These are phyloP conservation scores for Chiua sp. DNA, from an alignment of 1,284 basidiomycete genomes.

Conservation along the genomic window DNA sequence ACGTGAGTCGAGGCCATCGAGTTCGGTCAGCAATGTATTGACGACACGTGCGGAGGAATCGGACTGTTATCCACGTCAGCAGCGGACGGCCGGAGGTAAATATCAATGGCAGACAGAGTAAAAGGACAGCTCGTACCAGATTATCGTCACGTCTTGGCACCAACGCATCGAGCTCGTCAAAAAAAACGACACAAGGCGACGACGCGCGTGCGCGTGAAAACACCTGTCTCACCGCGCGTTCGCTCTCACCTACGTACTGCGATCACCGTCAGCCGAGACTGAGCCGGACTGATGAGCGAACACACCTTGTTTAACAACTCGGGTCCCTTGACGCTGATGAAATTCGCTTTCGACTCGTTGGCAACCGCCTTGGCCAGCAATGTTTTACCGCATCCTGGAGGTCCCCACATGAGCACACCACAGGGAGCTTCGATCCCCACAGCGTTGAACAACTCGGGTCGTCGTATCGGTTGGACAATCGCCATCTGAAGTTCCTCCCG, in stretches of 20 bases:
- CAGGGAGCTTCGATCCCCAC: constrained; percentile 90
- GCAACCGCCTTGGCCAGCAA: constrained; percentile 96
- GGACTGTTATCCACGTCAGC: constrained; percentile 56
- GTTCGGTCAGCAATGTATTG: constrained; percentile 8
- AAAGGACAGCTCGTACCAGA: constrained; percentile 57
- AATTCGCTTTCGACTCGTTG: constrained; percentile 93
- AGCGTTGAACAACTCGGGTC: constrained; percentile 87
- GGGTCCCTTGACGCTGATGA: constrained; percentile 97
- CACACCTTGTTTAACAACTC: constrained; percentile 93
- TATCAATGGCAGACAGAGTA: not conserved
- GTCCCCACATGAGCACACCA: constrained; percentile 98
- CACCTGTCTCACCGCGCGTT: constrained; percentile 93
- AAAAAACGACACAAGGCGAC: constrained; percentile 91
- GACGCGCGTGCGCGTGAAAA: constrained; percentile 90
- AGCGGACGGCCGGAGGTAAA: not conserved
- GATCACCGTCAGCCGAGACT: not conserved
- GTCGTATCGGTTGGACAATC: constrained; percentile 92
- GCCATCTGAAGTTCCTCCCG: constrained; percentile 97
- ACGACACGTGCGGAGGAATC: constrained; percentile 93
- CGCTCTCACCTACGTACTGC: constrained; percentile 98
- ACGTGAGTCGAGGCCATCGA: constrained; percentile 34
- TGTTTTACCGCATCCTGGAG: constrained; percentile 98
- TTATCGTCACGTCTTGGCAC: constrained; percentile 94
- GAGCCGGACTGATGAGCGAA: not conserved
- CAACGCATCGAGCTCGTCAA: constrained; percentile 96